Evolutionary conservation across 768 basidiomycete species (phyloP), one percentile per base, ranked within the genome.

Genomic region (Floccularia luteovirens): DNA sequence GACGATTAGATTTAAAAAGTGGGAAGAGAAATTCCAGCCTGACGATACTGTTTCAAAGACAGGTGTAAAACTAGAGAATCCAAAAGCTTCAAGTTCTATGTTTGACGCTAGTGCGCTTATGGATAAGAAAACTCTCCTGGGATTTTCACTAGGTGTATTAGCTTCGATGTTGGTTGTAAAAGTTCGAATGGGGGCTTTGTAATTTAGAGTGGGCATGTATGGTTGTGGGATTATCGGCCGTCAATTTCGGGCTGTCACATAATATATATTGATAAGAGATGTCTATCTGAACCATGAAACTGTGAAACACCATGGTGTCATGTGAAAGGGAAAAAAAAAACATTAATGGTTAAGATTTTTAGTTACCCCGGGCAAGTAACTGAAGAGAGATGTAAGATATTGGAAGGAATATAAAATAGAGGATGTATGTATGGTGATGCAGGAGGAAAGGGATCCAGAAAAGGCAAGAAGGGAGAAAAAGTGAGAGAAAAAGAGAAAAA

Each of bases 401-500:
- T n/a, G n/a, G n/a, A n/a, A n/a, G n/a, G 11, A 35, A 35, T 17
- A 35, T 11, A 11, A 35, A 11, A 12, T 35, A 20, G 33, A 17
- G 11, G 21, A 35, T 13, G 11, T 12, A 20, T 20, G 10, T n/a
- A 12, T 11, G 17, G 17, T 11, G 33, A 20, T 14, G 17, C 11
- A 38, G 24, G 27, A 12, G 22, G 30, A n/a, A n/a, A n/a, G n/a
- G n/a, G n/a, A 51, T 48, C 33, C 52, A 47, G 22, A 42, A 47
- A 38, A 48, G 44, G 42, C 45, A 20, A n/a, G n/a, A n/a, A n/a
- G n/a, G n/a, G n/a, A n/a, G n/a, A 27, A 8, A 31, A 8, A 5
- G 19, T 13, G 13, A 21, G 20, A 47, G 46, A 39, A 44, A 42
- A 45, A 30, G 21, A 28, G 51, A 48, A 52, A 45, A 48, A 48